Conservation (phyloP, 2,329 filamentous ascomycete species). For the Aureobasidium lini region DNA sequence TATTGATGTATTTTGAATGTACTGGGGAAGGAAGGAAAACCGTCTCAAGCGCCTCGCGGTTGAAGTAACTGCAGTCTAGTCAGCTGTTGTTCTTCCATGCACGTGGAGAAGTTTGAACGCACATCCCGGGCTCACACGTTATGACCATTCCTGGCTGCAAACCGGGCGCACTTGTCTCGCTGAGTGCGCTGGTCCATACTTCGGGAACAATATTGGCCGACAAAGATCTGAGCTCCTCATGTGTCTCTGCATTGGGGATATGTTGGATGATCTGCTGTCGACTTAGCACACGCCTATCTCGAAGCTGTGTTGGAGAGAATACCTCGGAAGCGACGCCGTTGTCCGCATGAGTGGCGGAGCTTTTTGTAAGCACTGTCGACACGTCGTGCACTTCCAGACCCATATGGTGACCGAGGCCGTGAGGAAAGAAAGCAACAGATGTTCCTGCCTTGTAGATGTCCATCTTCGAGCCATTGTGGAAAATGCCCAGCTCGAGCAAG, state of each 20-base stretch:
- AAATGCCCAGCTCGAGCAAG: slow-evolving; percentile 62
- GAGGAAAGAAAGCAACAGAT: slow-evolving; percentile 86
- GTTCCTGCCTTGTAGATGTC: slow-evolving; percentile 72
- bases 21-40: slow-evolving; percentile 67
- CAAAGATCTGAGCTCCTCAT: not conserved
- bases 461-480: slow-evolving; percentile 50
- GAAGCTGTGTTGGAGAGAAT: not conserved
- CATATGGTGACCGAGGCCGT: slow-evolving; percentile 83
- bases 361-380: slow-evolving; percentile 9
- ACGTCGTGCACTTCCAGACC: slow-evolving; percentile 86
- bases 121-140: slow-evolving; percentile 48
- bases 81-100: not conserved
- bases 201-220: slow-evolving; percentile 7
- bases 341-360: slow-evolving; percentile 42
- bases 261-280: not conserved
- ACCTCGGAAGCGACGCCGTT: slow-evolving; percentile 64
- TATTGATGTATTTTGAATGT: slow-evolving; percentile 70
- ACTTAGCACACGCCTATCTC: not conserved
- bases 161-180: not conserved
- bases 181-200: not conserved
- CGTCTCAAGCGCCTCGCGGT: slow-evolving; percentile 69
- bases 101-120: not conserved
- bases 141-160: slow-evolving; percentile 50
- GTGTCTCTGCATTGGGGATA: not conserved
- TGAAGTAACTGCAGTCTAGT: slow-evolving; percentile 63